Conservation (phyloP, 2,329 filamentous ascomycete species). For the Lecanicillium sp. region DNA sequence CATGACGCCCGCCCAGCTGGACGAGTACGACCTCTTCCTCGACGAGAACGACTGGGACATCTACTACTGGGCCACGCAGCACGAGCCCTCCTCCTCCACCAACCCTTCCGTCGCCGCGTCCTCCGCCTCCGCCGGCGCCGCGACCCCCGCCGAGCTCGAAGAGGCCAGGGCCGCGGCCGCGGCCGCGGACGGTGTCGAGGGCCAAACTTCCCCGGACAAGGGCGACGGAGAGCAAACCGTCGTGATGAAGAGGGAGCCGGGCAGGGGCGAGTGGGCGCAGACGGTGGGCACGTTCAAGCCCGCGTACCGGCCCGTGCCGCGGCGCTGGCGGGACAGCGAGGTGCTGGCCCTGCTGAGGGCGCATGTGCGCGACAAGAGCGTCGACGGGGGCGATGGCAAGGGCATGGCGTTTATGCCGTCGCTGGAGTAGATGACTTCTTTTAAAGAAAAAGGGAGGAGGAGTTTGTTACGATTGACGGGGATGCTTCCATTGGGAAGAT, state of each 20-base stretch:
- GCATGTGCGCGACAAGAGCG: slow-evolving; percentile 65
- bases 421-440: slow-evolving; percentile 26
- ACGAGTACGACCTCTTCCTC: slow-evolving; percentile 84
- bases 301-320: slow-evolving; percentile 83
- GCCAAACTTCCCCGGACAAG: neutral
- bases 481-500: too few relatives aligned
- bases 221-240: slow-evolving; percentile 20
- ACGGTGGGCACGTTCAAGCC: slow-evolving; percentile 92
- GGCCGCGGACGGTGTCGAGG: slow-evolving; percentile 17
- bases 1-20: slow-evolving; percentile 69
- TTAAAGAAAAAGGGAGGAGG: neutral
- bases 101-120: slow-evolving; percentile 26
- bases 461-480: neutral
- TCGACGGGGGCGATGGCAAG: slow-evolving; percentile 31
- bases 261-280: slow-evolving; percentile 85
- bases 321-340: slow-evolving; percentile 77
- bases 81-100: slow-evolving; percentile 45
- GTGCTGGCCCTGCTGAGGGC: slow-evolving; percentile 68
- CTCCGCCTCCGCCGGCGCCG: slow-evolving; percentile 22
- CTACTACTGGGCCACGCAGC: slow-evolving; percentile 98
- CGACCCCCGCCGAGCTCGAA: slow-evolving; percentile 18
- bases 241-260: slow-evolving; percentile 27
- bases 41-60: slow-evolving; percentile 99
- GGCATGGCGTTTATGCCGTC: slow-evolving; percentile 56
- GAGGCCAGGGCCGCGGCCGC: too few relatives aligned